Evolutionary conservation across 148 eudicot genomes (phyloP).

Genomic region (Linanthus parryae): DNA sequence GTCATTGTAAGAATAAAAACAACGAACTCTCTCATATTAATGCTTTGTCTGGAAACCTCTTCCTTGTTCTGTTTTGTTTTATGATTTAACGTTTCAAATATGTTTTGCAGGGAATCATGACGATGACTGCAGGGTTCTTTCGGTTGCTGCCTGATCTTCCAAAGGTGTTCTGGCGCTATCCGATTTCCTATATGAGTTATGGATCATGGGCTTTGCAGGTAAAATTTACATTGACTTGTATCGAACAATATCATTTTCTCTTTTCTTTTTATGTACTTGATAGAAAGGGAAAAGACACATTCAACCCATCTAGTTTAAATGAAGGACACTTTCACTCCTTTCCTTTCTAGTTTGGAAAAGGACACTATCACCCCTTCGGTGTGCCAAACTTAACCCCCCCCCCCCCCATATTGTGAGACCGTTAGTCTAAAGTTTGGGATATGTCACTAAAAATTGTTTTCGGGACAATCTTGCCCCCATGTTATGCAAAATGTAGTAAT

Average conservation of each 20-base stretch:
- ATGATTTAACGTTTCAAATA: not conserved
- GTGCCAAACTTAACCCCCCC: too few species aligned
- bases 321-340: too few species aligned
- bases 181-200: slow-evolving; percentile 58
- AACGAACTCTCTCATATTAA: too few species aligned
- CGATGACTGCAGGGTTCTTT: slow-evolving; percentile 91
- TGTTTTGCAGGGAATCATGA: slow-evolving; percentile 65
- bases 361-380: too few species aligned
- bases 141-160: slow-evolving; percentile 75
- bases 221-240: not conserved
- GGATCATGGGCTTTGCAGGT: slow-evolving; percentile 83
- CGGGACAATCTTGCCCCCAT: too few species aligned
- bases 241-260: not conserved
- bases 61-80: not conserved
- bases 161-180: slow-evolving; percentile 86
- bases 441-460: too few species aligned
- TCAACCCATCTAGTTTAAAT: too few species aligned
- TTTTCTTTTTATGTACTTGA: not conserved
- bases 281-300: not conserved
- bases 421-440: too few species aligned
- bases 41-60: too few species aligned
- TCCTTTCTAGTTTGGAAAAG: too few species aligned
- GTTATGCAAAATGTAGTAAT: too few species aligned
- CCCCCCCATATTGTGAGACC: too few species aligned
- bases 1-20: slow-evolving; percentile 42